phyloP scores from a whole-genome alignment of 108 stramenopile genomes.

The Skeletonema grethae region DNA sequence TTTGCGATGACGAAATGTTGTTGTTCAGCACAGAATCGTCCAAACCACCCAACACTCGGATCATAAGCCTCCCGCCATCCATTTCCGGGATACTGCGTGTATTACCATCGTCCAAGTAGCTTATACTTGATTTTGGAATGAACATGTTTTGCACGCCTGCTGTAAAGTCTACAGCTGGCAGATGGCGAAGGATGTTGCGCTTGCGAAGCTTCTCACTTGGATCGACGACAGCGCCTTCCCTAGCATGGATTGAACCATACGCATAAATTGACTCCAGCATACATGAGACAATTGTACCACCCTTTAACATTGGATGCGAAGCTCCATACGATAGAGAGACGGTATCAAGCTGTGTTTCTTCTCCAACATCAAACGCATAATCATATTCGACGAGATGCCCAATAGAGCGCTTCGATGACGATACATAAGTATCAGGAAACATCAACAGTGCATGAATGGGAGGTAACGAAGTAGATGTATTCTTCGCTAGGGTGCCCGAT shows the following conservation, averaged over 20 bases:
- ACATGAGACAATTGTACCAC: conserved; percentile 80
- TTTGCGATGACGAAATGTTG: conserved; percentile 11
- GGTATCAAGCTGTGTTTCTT: conserved; percentile 77
- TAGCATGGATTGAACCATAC: conserved; percentile 73
- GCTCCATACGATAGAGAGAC: conserved; percentile 80
- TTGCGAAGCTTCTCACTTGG: conserved; percentile 70
- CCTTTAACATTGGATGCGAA: conserved; percentile 85
- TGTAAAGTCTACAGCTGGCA: conserved; percentile 84
- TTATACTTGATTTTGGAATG: conserved; percentile 76
- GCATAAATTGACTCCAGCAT: conserved; percentile 86
- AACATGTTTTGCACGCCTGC: conserved; percentile 81
- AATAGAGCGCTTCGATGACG: conserved; percentile 30
- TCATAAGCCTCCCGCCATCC: conserved; percentile 73
- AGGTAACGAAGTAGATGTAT: conserved; percentile 48
- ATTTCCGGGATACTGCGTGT: conserved; percentile 76
- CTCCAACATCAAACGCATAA: conserved; percentile 78
- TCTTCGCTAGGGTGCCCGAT: conserved; percentile 30
- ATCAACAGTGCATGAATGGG: conserved; percentile 77
- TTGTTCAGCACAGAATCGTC: conserved; percentile 38
- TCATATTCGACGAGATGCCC: conserved; percentile 75
- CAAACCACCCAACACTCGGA: conserved; percentile 74
- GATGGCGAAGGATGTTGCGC: conserved; percentile 81
- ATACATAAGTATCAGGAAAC: conserved; percentile 66
- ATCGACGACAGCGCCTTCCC: conserved; percentile 78
- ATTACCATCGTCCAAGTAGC: conserved; percentile 86